Conservation (phyloP, 2,329 filamentous ascomycete species). For the Aurifilum marmelostoma region DNA sequence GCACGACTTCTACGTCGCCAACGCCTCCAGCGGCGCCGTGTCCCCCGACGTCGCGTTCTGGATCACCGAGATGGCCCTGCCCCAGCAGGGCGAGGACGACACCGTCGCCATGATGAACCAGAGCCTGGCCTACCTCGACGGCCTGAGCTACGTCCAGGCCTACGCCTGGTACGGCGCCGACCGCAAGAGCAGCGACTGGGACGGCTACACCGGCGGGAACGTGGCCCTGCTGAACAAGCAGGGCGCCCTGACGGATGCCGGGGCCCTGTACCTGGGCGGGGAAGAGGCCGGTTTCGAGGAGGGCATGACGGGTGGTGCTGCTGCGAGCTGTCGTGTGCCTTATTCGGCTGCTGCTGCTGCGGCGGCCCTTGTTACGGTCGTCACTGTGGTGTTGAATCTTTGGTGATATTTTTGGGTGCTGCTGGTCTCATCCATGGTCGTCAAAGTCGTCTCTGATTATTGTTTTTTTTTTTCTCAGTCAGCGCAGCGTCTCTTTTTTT, state of each 20-base stretch:
- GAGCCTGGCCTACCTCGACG: constrained; percentile 42
- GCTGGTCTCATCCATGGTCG: constrained; percentile 2
- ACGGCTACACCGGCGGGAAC: constrained; percentile 45
- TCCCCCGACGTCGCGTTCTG: constrained; percentile 37
- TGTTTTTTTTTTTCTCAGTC: neutral
- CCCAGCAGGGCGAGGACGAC: constrained; percentile 39
- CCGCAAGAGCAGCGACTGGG: constrained; percentile 41
- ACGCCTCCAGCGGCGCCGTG: constrained; percentile 8
- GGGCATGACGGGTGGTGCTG: constrained; percentile 35
- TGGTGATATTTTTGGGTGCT: constrained; percentile 8
- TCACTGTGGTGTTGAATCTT: constrained; percentile 4
- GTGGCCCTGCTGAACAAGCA: constrained; percentile 43
- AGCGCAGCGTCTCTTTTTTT: constrained; percentile 1
- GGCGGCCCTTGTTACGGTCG: constrained; percentile 1
- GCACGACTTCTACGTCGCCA: constrained; percentile 39
- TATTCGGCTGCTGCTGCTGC: constrained; percentile 12
- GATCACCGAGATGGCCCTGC: constrained; percentile 47
- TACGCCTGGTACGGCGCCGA: constrained; percentile 50
- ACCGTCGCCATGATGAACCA: constrained; percentile 47
- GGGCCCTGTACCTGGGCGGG: constrained; percentile 45
- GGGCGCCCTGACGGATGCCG: constrained; percentile 44
- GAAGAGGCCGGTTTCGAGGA: constrained; percentile 42
- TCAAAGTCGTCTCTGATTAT: neutral
- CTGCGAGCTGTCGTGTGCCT: constrained; percentile 6
- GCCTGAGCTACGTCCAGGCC: constrained; percentile 38